A percentile compares a stretch with the other conserved stretches of the same genome.
Conservation (phyloP, 768 basidiomycete genomes). For the Kwoniella heveanensis region DNA sequence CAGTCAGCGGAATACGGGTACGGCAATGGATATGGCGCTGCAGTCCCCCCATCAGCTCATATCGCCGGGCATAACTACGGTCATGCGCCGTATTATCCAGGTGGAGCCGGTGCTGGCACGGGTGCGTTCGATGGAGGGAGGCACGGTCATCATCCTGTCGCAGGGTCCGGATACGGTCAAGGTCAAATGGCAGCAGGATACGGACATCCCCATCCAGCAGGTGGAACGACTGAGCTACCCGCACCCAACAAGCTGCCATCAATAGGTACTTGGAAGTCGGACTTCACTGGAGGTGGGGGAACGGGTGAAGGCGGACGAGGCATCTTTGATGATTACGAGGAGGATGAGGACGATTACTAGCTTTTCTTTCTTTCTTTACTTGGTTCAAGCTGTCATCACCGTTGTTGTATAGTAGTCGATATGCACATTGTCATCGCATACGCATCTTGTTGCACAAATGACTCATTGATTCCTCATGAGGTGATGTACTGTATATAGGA, state of each 20-base stretch:
- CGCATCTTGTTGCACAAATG: no score
- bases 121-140: conserved; percentile 1
- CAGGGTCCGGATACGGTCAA: neutral
- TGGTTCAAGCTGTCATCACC: no score
- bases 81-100: neutral
- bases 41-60: neutral
- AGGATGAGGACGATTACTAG: conserved; percentile 56
- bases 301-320: conserved; percentile 56
- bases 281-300: conserved; percentile 53
- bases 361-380: no score
- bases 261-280: conserved; percentile 40
- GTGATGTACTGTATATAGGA: no score
- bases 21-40: no score
- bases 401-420: no score
- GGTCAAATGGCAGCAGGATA: neutral
- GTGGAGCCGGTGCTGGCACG: neutral
- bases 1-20: neutral
- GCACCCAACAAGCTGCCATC: conserved; percentile 23
- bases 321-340: conserved; percentile 55
- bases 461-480: no score
- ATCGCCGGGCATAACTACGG: conserved; percentile 1
- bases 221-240: neutral
- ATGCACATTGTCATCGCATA: no score
- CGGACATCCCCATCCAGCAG: neutral
- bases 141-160: neutral